Evolutionary conservation across 23 red algal species (phyloP), one percentile per base, ranked within the genome.

Genomic region (Agarophyton chilense): DNA sequence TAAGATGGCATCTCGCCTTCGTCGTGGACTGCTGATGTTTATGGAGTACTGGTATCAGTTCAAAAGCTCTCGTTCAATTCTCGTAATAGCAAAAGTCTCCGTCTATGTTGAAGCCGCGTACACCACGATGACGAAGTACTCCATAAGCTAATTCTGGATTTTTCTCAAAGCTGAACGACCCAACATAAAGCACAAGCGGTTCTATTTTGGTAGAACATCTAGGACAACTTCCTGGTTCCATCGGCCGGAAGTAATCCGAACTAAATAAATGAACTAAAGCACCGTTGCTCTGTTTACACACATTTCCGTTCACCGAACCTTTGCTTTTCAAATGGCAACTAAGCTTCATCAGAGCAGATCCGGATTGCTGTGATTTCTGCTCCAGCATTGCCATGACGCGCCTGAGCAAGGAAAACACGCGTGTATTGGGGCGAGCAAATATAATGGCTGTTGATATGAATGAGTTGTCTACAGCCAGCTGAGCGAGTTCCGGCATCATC

Each of bases 111-210:
- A 65, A 65, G 31, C 21, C 60, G 13, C 60, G 39, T 25, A 60
- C n/a, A 36, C 77, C 77, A 55, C 9, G 35, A 25, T 80, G 50
- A 58, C 54, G 9, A 6, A 80, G 14, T 10, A 61, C 50, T 31
- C 51, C 77, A 43, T 58, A n/a, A 4, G 54, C 77, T 26, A 61
- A 40, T 4, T 80, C 77, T 25, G 77, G 1, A 41, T 50, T 61
- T 80, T 32, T 55, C 33, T 61, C 54, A 44, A 16, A 61, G 58
- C 54, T 61, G 51, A 80, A 58, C 22, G 77, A 80, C 35, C 50
- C 77, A 6, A 80, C 77, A 36, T 80, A 80, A 36, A 74, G 68
- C 19, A 74, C 68, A 74, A 46, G 50, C 54, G 77, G 77, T 58
- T 56, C n/a, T 61, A 44, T 61, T 38, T 41, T 60, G 35, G n/a